phyloP scores from a whole-genome alignment of 2,329 filamentous ascomycete species.

The Graphiopsis chlorocephala region DNA sequence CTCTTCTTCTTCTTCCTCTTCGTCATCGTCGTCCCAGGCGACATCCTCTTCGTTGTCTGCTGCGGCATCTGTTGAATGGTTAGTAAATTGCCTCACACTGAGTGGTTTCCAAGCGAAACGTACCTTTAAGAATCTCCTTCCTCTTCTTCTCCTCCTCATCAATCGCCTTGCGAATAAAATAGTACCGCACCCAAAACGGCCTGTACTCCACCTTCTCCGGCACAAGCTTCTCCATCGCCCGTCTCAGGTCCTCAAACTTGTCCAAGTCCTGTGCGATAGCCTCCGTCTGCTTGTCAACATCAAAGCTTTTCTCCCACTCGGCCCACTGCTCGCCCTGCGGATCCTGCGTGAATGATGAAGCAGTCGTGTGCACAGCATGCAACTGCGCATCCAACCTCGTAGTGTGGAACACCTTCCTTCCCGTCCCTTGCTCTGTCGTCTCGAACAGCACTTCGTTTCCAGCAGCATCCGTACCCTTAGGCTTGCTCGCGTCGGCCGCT shows the following conservation, averaged over 20 bases:
- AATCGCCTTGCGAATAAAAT: constrained; percentile 88
- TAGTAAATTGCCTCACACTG: constrained; percentile 15
- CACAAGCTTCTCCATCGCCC: constrained; percentile 94
- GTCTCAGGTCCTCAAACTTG: constrained; percentile 78
- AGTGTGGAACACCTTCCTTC: constrained; percentile 90
- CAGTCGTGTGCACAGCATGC: constrained; percentile 86
- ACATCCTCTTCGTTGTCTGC: constrained; percentile 71
- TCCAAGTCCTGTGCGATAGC: constrained; percentile 79
- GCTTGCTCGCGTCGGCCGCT: constrained; percentile 44
- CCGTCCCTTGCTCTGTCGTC: constrained; percentile 79
- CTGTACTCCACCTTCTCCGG: constrained; percentile 85
- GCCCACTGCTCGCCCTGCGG: constrained; percentile 71
- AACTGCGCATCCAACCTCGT: constrained; percentile 93
- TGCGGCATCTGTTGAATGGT: constrained; percentile 54
- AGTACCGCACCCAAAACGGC: constrained; percentile 92
- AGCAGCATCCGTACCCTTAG: constrained; percentile 26
- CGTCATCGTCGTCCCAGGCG: constrained; percentile 72
- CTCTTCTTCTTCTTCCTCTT: constrained; percentile 45
- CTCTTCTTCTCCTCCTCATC: constrained; percentile 88
- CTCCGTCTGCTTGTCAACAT: constrained; percentile 79
- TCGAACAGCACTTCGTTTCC: constrained; percentile 74
- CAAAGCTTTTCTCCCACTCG: constrained; percentile 69
- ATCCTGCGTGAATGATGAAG: constrained; percentile 79
- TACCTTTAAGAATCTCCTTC: constrained; percentile 88
- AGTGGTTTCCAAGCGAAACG: constrained; percentile 22